These are phyloP conservation scores for Tinospora cordifolia DNA, from an alignment of 164 flowering plant genomes.

Conservation along the genomic window DNA sequence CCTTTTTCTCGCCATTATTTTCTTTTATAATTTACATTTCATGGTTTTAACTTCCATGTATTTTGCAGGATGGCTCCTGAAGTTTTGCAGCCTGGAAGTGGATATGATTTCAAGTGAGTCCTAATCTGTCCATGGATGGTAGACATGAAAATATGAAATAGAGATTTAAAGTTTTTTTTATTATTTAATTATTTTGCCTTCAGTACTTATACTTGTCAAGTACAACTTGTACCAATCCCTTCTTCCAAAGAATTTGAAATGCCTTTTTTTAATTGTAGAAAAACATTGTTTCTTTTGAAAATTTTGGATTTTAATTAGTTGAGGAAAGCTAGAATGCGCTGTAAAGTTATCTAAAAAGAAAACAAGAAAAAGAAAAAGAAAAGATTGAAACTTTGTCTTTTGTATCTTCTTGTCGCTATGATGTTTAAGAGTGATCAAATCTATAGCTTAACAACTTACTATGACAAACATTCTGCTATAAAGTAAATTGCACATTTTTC, in stretches of 20 bases:
- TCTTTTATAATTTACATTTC: neutral
- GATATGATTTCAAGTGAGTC: constrained; percentile 94
- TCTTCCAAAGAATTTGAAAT: too few relatives aligned
- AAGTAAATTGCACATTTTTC: too few relatives aligned
- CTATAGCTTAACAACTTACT: too few relatives aligned
- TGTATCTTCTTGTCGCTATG: too few relatives aligned
- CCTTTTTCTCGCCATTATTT: neutral
- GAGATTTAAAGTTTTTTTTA: neutral
- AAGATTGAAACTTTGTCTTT: too few relatives aligned
- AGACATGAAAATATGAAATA: neutral
- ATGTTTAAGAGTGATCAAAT: too few relatives aligned
- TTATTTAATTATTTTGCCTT: neutral
- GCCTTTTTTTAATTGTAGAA: neutral
- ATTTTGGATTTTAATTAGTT: neutral
- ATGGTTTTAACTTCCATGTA: neutral
- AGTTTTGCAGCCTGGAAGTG: constrained; percentile 92
- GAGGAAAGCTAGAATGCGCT: neutral
- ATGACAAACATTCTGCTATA: too few relatives aligned
- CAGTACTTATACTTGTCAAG: neutral
- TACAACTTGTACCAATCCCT: too few relatives aligned
- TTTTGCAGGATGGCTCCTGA: constrained; percentile 97
- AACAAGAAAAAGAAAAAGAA: too few relatives aligned
- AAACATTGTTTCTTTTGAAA: neutral
- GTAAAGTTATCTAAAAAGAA: neutral
- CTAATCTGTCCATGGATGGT: constrained; percentile 4